Evolutionary conservation across 2,329 filamentous ascomycete species (phyloP).

Genomic region (Pseudocercospora eumusae): DNA sequence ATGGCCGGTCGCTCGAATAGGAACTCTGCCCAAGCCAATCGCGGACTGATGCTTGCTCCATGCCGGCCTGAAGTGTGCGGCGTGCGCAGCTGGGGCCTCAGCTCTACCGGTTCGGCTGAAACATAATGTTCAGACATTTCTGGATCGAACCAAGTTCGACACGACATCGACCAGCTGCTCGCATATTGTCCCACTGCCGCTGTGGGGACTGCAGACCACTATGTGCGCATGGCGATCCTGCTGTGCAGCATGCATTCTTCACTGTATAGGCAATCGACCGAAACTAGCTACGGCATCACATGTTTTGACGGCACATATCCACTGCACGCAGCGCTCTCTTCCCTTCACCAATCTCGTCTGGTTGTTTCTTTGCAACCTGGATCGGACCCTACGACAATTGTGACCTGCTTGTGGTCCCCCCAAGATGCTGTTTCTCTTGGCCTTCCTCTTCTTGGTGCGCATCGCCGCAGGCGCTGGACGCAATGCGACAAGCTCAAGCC

Average conservation of each 20-base stretch:
- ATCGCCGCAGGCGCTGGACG: conserved; percentile 17
- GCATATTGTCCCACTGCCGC: conserved; percentile 1
- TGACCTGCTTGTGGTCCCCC: not conserved
- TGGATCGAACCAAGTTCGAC: not conserved
- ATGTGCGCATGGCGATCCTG: conserved; percentile 10
- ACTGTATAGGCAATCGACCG: conserved; percentile 2
- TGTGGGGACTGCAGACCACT: not conserved
- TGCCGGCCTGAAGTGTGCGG: not conserved
- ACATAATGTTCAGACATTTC: conserved; percentile 1
- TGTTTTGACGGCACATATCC: conserved; percentile 6
- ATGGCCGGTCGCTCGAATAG: not conserved
- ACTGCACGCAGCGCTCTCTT: not conserved
- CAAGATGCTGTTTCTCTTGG: conserved; percentile 20
- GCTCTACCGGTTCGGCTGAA: conserved; percentile 14
- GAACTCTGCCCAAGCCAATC: not conserved
- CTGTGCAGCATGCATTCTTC: conserved; percentile 5
- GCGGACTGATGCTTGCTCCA: not conserved
- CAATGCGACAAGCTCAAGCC: conserved; percentile 22
- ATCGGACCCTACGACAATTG: not conserved
- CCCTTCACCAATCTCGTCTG: not conserved
- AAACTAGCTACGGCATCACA: conserved; percentile 4
- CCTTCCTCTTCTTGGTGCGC: conserved; percentile 15
- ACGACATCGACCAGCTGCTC: conserved; percentile 4
- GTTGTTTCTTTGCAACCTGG: not conserved
- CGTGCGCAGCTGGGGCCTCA: not conserved